phyloP scores from a whole-genome alignment of 495 filamentous ascomycete species.

The Aspergillus avenaceus region DNA sequence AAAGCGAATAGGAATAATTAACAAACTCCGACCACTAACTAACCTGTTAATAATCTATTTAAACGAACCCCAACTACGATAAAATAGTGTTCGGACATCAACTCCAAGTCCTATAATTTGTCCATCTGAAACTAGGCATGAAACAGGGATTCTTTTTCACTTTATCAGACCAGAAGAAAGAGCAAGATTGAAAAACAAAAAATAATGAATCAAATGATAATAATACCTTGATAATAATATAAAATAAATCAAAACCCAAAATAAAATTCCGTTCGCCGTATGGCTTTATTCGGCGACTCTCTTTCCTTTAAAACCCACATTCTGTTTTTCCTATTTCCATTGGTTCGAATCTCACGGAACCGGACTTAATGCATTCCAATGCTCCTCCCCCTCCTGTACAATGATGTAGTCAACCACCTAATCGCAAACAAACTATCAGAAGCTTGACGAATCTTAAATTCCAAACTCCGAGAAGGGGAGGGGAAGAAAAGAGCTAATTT shows the following conservation, averaged over 20 bases:
- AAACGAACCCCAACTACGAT: neutral
- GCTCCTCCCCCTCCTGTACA: neutral
- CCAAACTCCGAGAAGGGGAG: neutral
- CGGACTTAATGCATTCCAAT: neutral
- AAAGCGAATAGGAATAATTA: neutral
- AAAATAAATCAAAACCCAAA: too few relatives aligned
- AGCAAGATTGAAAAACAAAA: neutral
- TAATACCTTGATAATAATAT: too few relatives aligned
- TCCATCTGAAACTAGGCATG: constrained; percentile 2
- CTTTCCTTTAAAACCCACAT: too few relatives aligned
- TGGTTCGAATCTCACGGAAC: too few relatives aligned
- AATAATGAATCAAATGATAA: neutral
- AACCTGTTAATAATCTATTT: neutral
- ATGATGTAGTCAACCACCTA: neutral
- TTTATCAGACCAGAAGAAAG: neutral
- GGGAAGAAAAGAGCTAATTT: neutral
- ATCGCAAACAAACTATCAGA: constrained; percentile 2
- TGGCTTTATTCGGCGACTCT: neutral
- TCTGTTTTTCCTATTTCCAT: too few relatives aligned
- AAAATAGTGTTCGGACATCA: neutral
- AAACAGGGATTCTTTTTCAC: neutral
- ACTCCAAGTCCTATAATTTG: neutral
- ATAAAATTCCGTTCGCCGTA: neutral
- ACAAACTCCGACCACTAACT: neutral
- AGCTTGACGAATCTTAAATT: constrained; percentile 19